phyloP scores from a whole-genome alignment of 2,329 filamentous ascomycete species.

The Eutypella sp. region DNA sequence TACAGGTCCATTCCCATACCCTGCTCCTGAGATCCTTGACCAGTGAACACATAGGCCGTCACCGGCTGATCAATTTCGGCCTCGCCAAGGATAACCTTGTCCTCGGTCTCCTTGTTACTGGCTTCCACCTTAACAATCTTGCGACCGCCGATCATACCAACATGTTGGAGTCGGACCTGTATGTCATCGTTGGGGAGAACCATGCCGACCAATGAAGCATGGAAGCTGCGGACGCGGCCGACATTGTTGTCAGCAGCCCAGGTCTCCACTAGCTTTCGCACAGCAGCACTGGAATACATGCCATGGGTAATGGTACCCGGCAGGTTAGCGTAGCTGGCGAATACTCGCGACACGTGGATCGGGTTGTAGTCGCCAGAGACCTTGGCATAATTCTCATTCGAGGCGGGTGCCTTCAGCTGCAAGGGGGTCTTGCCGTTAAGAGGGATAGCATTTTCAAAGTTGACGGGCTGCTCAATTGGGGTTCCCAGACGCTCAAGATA shows the following conservation, averaged over 20 bases:
- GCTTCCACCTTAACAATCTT: slow-evolving; percentile 99
- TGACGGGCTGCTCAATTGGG: slow-evolving; percentile 90
- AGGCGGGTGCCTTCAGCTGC: slow-evolving; percentile 82
- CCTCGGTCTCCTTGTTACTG: slow-evolving; percentile 90
- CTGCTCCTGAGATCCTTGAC: slow-evolving; percentile 96
- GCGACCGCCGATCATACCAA: slow-evolving; percentile 94
- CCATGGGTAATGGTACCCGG: slow-evolving; percentile 97
- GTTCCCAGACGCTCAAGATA: slow-evolving; percentile 89
- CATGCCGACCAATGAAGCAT: slow-evolving; percentile 96
- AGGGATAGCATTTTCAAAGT: slow-evolving; percentile 96
- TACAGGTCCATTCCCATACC: slow-evolving; percentile 99
- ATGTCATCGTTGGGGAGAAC: slow-evolving; percentile 95
- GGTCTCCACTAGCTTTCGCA: slow-evolving; percentile 92
- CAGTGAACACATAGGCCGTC: slow-evolving; percentile 95
- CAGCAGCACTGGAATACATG: slow-evolving; percentile 98
- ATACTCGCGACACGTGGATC: slow-evolving; percentile 95
- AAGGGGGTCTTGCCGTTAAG: slow-evolving; percentile 88
- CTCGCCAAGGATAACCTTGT: slow-evolving; percentile 92
- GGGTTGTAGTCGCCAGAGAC: slow-evolving; percentile 99
- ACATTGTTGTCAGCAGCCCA: slow-evolving; percentile 99
- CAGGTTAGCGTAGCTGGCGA: slow-evolving; percentile 90
- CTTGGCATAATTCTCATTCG: slow-evolving; percentile 95
- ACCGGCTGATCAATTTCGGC: slow-evolving; percentile 97
- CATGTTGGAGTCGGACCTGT: slow-evolving; percentile 90
- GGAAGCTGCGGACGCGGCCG: slow-evolving; percentile 94